Evolutionary conservation across 768 basidiomycete species (phyloP).

Genomic region (Wakefieldia striispora): DNA sequence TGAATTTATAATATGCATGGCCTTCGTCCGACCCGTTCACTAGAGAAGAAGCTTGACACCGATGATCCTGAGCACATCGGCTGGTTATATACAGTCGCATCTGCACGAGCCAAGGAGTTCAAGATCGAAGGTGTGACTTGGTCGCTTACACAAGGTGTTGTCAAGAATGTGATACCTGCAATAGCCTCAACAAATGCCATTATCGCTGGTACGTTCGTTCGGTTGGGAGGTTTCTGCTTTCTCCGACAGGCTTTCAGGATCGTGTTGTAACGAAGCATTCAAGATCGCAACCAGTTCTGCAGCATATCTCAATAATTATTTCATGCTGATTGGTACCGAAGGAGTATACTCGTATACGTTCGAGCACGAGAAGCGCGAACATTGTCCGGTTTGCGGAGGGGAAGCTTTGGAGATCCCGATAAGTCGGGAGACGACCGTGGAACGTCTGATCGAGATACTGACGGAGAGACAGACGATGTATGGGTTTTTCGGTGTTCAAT

Average conservation of each 20-base stretch:
- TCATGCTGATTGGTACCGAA: slow-evolving; percentile 97
- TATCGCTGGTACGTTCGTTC: slow-evolving; percentile 69
- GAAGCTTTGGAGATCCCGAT: slow-evolving; percentile 76
- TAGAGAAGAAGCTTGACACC: slow-evolving; percentile 92
- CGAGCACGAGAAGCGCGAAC: slow-evolving; percentile 85
- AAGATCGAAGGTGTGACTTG: slow-evolving; percentile 99
- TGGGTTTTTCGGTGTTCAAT: slow-evolving; percentile 28
- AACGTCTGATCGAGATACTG: slow-evolving; percentile 84
- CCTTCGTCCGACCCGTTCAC: slow-evolving; percentile 2
- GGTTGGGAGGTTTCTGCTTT: neutral
- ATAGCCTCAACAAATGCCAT: slow-evolving; percentile 99
- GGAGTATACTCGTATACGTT: slow-evolving; percentile 97
- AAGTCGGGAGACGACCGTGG: slow-evolving; percentile 72
- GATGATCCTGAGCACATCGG: slow-evolving; percentile 96
- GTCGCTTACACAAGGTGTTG: slow-evolving; percentile 96
- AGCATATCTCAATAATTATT: slow-evolving; percentile 94
- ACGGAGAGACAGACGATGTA: slow-evolving; percentile 89
- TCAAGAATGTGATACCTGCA: slow-evolving; percentile 99
- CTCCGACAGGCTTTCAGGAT: slow-evolving; percentile 48
- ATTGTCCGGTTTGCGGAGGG: slow-evolving; percentile 98
- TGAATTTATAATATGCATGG: neutral
- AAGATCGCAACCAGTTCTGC: slow-evolving; percentile 97
- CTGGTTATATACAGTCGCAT: slow-evolving; percentile 85
- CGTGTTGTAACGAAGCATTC: slow-evolving; percentile 99
- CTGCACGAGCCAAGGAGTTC: slow-evolving; percentile 85